Evolutionary conservation across 768 basidiomycete genomes (phyloP), one percentile per base, ranked within the genome.

Genomic region (Kwoniella heveanensis): DNA sequence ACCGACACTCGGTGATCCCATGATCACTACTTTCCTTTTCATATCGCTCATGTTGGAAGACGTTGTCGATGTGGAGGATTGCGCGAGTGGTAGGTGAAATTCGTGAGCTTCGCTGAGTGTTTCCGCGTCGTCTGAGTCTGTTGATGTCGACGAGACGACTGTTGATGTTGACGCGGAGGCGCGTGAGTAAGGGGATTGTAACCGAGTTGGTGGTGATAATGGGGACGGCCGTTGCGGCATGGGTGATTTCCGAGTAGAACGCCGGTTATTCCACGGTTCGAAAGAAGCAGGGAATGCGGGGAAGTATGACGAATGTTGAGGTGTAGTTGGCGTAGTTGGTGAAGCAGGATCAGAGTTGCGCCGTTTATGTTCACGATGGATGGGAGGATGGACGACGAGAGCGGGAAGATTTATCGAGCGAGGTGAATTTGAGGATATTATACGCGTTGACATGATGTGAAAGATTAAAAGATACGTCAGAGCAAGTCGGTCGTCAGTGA

Each of bases 1-100:
- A 80, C 79, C 79, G 53, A 80, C 79, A 71, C 70, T 73, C 9
- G 77, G 74, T 51, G 77, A 70, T 12, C 79, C 79, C 77, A 80
- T 78, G 60, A 80, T 76, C 57, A 80, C 71, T 30, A 80, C 72
- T 72, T 80, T 80, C 39, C 79, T 57, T 70, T 78, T 78, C 62
- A 77, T 64, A 6, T 56, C 50, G 32, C 54, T 56, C 61, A 62
- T 62, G 32, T 25, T 56, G 61, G 21, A 17, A 22, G 47, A 10
- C 4, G 27, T 44, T 46, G 32, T 32, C 13, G 50, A 13, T n/a
- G 19, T 53, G 30, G 36, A 49, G 5, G 48, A 26, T 3, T 22
- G 4, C 22, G 5, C 22, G 10, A 49, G 48, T 3, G 21, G 48
- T 48, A 55, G n/a, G 36, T 32, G 22, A 37, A 58, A 26, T 49